Conservation (phyloP, 108 stramenopile genomes). For the Cyclotella cryptica region DNA sequence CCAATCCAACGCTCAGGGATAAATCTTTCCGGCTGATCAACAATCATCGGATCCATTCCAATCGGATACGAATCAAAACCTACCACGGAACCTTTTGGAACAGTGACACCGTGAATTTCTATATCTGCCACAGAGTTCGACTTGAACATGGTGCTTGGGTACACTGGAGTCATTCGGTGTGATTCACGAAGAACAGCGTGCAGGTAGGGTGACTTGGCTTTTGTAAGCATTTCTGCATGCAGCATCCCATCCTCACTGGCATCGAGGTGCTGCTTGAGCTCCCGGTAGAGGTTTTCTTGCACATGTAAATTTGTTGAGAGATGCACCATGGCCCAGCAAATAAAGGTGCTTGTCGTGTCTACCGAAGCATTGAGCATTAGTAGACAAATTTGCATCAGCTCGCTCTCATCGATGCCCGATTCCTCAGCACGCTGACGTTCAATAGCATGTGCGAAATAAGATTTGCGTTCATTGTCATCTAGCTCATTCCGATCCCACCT, state of each 20-base stretch:
- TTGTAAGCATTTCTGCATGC: constrained; percentile 2
- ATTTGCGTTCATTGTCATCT: constrained; percentile 25
- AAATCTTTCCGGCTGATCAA: constrained; percentile 37
- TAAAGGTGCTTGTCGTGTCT: constrained; percentile 34
- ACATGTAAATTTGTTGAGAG: background rate
- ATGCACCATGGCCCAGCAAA: constrained; percentile 26
- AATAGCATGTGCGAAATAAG: constrained; percentile 25
- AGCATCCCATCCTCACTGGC: background rate
- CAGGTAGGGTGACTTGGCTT: constrained; percentile 28
- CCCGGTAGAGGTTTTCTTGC: constrained; percentile 13
- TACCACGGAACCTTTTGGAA: constrained; percentile 9
- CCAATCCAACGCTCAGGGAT: constrained; percentile 33
- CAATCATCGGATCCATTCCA: constrained; percentile 30
- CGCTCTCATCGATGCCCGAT: background rate
- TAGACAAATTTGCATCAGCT: constrained; percentile 13
- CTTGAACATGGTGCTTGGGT: constrained; percentile 1
- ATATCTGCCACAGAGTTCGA: background rate
- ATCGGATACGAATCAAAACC: constrained; percentile 9
- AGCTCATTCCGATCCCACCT: constrained; percentile 1
- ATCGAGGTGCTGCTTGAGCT: background rate
- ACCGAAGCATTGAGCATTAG: constrained; percentile 16
- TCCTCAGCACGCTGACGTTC: constrained; percentile 23
- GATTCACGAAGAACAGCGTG: constrained; percentile 44
- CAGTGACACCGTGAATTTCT: constrained; percentile 28
- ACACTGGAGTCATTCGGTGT: constrained; percentile 35